phyloP scores from a whole-genome alignment of 2,329 filamentous ascomycete species.

The Triangularia verruculosa region DNA sequence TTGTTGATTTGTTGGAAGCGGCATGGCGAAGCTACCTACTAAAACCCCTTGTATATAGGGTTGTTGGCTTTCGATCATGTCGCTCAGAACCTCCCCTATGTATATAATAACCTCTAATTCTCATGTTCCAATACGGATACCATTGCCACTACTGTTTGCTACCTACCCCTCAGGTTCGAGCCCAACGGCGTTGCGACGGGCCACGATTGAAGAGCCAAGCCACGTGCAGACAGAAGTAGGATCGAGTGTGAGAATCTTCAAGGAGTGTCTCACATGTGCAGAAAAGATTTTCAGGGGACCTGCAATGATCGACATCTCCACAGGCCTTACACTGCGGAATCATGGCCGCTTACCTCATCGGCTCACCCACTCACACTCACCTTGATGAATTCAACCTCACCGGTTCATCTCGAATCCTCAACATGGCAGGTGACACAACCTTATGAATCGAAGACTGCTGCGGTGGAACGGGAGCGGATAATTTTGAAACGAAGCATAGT shows the following conservation, averaged over 20 bases:
- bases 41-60: background rate
- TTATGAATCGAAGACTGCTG: background rate
- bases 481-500: background rate
- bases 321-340: background rate
- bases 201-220: too few relatives aligned
- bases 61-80: background rate
- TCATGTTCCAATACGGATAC: background rate
- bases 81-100: background rate
- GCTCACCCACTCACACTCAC: background rate
- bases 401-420: background rate
- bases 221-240: too few relatives aligned
- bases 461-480: background rate
- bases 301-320: background rate
- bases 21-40: background rate
- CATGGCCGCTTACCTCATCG: background rate
- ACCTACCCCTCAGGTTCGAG: too few relatives aligned
- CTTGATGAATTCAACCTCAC: background rate
- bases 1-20: background rate
- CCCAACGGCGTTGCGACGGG: too few relatives aligned
- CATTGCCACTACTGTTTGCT: too few relatives aligned
- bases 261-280: background rate
- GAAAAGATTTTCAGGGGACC: background rate
- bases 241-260: background rate
- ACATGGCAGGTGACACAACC: background rate
- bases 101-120: slow-evolving; percentile 1